These are phyloP conservation scores for Bryoglossum gracile DNA, from an alignment of 495 filamentous ascomycete species.

Conservation along the genomic window DNA sequence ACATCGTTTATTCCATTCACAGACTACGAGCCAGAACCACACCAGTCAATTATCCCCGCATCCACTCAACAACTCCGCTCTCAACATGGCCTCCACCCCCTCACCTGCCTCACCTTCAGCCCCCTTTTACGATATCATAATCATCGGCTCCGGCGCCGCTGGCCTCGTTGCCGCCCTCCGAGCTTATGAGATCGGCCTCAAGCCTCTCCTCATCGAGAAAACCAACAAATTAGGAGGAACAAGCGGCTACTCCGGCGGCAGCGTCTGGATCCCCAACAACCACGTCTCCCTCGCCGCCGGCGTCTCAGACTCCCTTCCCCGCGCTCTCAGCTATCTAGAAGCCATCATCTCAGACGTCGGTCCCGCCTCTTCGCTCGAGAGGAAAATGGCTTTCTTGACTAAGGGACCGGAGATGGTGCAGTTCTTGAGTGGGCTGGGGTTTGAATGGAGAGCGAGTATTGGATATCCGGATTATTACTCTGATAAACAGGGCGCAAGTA, in stretches of 20 bases:
- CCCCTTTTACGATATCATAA: conserved; percentile 15
- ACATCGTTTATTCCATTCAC: too few species aligned
- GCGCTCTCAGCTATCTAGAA: conserved; percentile 22
- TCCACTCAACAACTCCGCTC: too few species aligned
- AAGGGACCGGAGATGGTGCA: conserved; percentile 25
- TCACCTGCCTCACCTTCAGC: not conserved
- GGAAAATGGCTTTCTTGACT: conserved; percentile 19
- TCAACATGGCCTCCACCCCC: too few species aligned
- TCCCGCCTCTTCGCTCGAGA: conserved; percentile 12
- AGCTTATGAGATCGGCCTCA: conserved; percentile 16
- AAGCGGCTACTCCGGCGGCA: conserved; percentile 24
- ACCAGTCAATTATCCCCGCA: too few species aligned
- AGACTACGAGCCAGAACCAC: too few species aligned
- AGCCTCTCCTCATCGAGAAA: conserved; percentile 25
- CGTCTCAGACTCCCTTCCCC: conserved; percentile 7
- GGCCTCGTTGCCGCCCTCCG: conserved; percentile 23
- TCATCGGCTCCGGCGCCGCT: conserved; percentile 25
- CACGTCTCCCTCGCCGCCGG: conserved; percentile 1
- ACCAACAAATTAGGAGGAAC: conserved; percentile 21
- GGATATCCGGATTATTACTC: conserved; percentile 26
- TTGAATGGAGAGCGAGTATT: conserved; percentile 2
- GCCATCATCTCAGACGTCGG: conserved; percentile 12
- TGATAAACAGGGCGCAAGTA: conserved; percentile 4
- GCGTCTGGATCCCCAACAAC: conserved; percentile 24
- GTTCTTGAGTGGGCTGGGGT: conserved; percentile 15